Evolutionary conservation across 768 basidiomycete genomes (phyloP).

Genomic region (Boletus rubropictus): DNA sequence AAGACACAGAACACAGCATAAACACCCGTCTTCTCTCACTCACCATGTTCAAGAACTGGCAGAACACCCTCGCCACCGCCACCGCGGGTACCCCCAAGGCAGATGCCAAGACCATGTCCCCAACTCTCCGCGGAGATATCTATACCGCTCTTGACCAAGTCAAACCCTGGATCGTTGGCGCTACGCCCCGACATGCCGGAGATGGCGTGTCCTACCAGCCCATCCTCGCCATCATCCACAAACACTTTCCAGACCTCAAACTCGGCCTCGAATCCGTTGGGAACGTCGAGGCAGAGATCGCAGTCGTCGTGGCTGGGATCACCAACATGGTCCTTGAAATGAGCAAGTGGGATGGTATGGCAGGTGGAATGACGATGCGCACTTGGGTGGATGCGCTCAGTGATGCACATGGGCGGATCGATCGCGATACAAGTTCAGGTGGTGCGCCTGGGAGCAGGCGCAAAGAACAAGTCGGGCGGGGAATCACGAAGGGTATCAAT

Average conservation of each 20-base stretch:
- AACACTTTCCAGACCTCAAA: slow-evolving; percentile 43
- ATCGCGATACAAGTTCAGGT: background rate
- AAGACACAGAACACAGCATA: background rate
- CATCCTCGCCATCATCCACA: slow-evolving; percentile 41
- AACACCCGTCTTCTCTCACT: background rate
- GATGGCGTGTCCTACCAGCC: slow-evolving; percentile 48
- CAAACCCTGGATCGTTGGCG: slow-evolving; percentile 42
- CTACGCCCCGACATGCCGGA: slow-evolving; percentile 41
- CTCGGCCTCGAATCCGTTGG: slow-evolving; percentile 45
- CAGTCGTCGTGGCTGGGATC: slow-evolving; percentile 45
- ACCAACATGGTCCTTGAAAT: slow-evolving; percentile 52
- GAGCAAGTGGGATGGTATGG: slow-evolving; percentile 53
- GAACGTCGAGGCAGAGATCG: slow-evolving; percentile 43
- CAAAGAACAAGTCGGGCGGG: slow-evolving; percentile 42
- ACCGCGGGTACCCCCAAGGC: slow-evolving; percentile 12
- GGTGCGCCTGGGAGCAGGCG: slow-evolving; percentile 19
- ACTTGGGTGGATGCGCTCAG: slow-evolving; percentile 49
- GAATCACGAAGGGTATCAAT: slow-evolving; percentile 48
- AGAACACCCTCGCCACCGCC: slow-evolving; percentile 36
- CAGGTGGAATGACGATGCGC: slow-evolving; percentile 50
- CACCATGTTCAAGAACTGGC: slow-evolving; percentile 44
- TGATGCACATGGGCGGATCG: slow-evolving; percentile 35
- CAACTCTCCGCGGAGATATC: slow-evolving; percentile 46
- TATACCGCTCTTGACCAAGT: slow-evolving; percentile 44
- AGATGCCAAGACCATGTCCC: slow-evolving; percentile 38